Evolutionary conservation across 371 early-diverging fungal species (phyloP).

Genomic region (Furculomyces boomerangus): DNA sequence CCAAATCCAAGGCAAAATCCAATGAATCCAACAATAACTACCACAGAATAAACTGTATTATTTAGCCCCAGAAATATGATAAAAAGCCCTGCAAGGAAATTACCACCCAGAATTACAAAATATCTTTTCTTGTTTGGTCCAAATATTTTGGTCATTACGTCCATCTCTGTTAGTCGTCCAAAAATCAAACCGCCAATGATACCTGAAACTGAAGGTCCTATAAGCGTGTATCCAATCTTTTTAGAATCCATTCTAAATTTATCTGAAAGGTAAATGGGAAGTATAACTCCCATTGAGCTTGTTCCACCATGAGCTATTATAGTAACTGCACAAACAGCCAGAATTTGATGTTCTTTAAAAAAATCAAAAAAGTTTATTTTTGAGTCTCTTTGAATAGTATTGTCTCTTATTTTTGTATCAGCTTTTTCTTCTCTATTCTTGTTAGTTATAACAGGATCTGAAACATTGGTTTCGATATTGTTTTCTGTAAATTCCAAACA

Average conservation of each 20-base stretch:
- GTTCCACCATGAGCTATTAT: slow-evolving; percentile 11
- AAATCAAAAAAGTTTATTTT: slow-evolving; percentile 15
- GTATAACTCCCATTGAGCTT: slow-evolving; percentile 17
- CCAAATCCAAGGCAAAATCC: slow-evolving; percentile 14
- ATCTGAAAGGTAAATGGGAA: slow-evolving; percentile 14
- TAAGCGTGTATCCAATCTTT: slow-evolving; percentile 20
- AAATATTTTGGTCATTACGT: slow-evolving; percentile 4
- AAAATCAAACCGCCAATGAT: slow-evolving; percentile 8
- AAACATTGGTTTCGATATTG: not conserved
- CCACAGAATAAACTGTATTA: slow-evolving; percentile 7
- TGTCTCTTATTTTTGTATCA: not conserved
- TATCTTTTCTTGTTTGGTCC: slow-evolving; percentile 16
- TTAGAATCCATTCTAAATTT: slow-evolving; percentile 7
- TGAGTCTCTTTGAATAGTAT: not conserved
- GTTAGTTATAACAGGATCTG: not conserved
- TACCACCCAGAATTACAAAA: slow-evolving; percentile 11
- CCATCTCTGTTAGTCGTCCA: not conserved
- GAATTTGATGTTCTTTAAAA: slow-evolving; percentile 18
- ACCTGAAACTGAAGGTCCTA: slow-evolving; percentile 21
- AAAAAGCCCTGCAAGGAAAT: slow-evolving; percentile 9
- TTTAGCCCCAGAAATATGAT: slow-evolving; percentile 14
- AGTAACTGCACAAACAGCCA: slow-evolving; percentile 19
- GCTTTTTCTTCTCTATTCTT: not conserved
- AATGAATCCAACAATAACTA: slow-evolving; percentile 15
- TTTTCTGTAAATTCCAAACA: not conserved